Percentiles rank a stretch among this genome's conserved stretches.
Evolutionary conservation across 306 rosid species (phyloP).

Genomic region (Medicago truncatula): MtrunA17r5.0-ANR NC_053042.1:1924001-1924500

Average conservation of each 20-base stretch:
- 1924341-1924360: constrained; percentile 56
- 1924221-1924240: constrained; percentile 72
- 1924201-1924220: constrained; percentile 49
- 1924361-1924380: constrained; percentile 49
- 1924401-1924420: constrained; percentile 60
- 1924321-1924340: constrained; percentile 53
- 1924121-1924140: constrained; percentile 83
- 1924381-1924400: constrained; percentile 75
- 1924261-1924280: constrained; percentile 65
- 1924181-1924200: constrained; percentile 69
- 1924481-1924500: not conserved
- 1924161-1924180: constrained; percentile 61
- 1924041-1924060: not conserved
- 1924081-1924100: constrained; percentile 63
- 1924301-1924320: constrained; percentile 73
- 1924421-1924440: constrained; percentile 60
- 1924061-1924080: constrained; percentile 49
- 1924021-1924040: not conserved
- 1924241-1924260: constrained; percentile 53
- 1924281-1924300: constrained; percentile 77
- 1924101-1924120: constrained; percentile 82
- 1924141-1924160: constrained; percentile 49
- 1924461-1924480: constrained; percentile 1
- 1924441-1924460: constrained; percentile 60
- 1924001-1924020: not conserved